Base-by-base conservation (phyloP, 2,329 filamentous ascomycete genomes). In the Sclerotinia sclerotiorum region DNA sequence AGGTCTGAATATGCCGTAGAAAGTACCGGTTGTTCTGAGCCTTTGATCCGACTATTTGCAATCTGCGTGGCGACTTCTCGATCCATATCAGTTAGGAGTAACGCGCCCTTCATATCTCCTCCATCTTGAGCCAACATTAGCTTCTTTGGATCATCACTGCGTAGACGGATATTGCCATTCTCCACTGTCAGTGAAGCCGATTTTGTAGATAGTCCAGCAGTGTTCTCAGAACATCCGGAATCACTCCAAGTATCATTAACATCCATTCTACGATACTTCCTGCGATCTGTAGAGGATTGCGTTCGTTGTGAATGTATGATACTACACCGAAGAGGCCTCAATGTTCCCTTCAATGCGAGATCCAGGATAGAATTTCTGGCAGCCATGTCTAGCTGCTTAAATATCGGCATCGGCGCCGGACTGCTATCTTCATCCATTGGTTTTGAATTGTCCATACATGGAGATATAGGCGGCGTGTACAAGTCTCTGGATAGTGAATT, bases 301-400 rank as follows among this genome's bases (percentile, higher is more conserved):
- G 15, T 35, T 62, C 44, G 46, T 29, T 62, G 58, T 6, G 58
- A 13, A 4, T 62, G 44, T 19, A 62, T 62, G 27, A 62, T 7
- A 62, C 58, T 49, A 49, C 29, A 24, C 29, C 17, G 27, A 21
- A 35, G 46, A 24, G 21, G 29, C 44, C 29, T 62, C 21, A 4
- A 21, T 62, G 27, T 62, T 35, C 44, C 27, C 49, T 62, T 62
- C 3, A 44, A 62, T 2, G 58, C 58, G 13, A 24, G 39, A n/a
- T 62, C 29, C 58, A 35, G 17, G 13, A 62, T 62, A n/a, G 29
- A 35, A 17, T 49, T 35, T 44, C 44, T 24, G 21, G 13, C 21
- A 49, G 44, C 11, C 54, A 15, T 39, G 13, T 49, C 44, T 29
- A 19, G 29, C 17, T n/a, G 15, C 13, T 32, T 24, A 35, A 11